Conservation (phyloP, 306 rosid genomes). For the Corylus heterophylla region DNA sequence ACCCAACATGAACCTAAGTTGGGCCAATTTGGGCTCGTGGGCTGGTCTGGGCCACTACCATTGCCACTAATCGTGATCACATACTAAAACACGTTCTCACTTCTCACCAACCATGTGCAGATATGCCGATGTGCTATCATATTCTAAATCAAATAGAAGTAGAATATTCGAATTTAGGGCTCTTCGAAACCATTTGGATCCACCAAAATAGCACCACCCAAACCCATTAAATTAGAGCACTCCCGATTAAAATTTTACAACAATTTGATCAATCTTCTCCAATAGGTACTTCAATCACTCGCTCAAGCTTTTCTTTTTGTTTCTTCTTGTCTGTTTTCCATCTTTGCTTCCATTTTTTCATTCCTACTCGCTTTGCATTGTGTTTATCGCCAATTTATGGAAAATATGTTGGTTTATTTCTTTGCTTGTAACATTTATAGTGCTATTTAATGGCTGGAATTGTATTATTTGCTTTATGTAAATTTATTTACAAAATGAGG, state of each 20-base stretch:
- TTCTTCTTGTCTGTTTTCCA: neutral
- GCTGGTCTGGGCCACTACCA: too few species aligned
- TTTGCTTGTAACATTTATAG: neutral
- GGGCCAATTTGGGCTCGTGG: too few species aligned
- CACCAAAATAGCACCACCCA: constrained; percentile 30
- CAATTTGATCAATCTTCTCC: neutral
- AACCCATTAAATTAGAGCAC: neutral
- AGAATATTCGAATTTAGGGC: constrained; percentile 53
- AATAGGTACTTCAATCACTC: neutral
- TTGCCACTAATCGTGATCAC: too few species aligned
- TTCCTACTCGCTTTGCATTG: too few species aligned
- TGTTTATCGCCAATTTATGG: neutral
- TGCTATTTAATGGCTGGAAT: neutral
- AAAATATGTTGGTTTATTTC: neutral
- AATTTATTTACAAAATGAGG: neutral
- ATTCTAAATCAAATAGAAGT: constrained; percentile 1
- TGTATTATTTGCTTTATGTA: neutral
- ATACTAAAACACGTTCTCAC: too few species aligned
- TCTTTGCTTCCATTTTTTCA: neutral
- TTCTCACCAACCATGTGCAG: too few species aligned
- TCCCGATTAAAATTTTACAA: neutral
- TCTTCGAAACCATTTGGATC: constrained; percentile 16
- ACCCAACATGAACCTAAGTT: too few species aligned
- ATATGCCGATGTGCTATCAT: too few species aligned
- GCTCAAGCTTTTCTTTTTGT: neutral